phyloP scores from a whole-genome alignment of 176 grass and related monocot species.

The Phyllostachys edulis region DNA sequence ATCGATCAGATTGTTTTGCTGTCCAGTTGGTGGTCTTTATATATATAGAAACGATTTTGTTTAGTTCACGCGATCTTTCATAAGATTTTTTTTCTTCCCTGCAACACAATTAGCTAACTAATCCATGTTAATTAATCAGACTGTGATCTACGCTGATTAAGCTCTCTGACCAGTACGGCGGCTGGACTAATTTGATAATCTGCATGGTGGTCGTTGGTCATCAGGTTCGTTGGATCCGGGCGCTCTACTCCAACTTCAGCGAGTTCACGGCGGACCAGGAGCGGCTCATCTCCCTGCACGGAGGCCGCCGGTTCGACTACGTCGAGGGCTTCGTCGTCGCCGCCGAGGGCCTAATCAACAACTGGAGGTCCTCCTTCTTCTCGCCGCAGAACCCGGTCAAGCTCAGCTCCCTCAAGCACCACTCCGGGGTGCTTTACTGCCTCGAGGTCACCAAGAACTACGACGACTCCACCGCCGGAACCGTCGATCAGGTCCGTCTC shows the following conservation, averaged over 20 bases:
- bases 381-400: conserved; percentile 91
- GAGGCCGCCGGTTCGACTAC: conserved; percentile 71
- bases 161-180: background rate
- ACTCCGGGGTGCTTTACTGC: conserved; percentile 77
- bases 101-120: background rate
- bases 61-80: conserved; percentile 17
- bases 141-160: conserved; percentile 16
- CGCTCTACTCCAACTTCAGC: conserved; percentile 84
- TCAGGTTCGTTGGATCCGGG: conserved; percentile 88
- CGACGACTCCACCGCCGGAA: conserved; percentile 52
- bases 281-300: conserved; percentile 57
- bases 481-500: conserved; percentile 63
- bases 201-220: background rate
- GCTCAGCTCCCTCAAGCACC: conserved; percentile 64
- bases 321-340: conserved; percentile 91
- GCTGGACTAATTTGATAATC: background rate
- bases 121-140: background rate
- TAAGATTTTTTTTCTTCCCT: conserved; percentile 32
- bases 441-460: conserved; percentile 94
- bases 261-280: conserved; percentile 84
- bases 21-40: background rate
- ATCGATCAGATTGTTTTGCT: conserved; percentile 21
- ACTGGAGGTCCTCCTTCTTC: conserved; percentile 99
- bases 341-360: conserved; percentile 95
- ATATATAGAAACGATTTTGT: background rate